Conservation (phyloP, 2,329 filamentous ascomycete genomes). For the Botryotinia convoluta region DNA sequence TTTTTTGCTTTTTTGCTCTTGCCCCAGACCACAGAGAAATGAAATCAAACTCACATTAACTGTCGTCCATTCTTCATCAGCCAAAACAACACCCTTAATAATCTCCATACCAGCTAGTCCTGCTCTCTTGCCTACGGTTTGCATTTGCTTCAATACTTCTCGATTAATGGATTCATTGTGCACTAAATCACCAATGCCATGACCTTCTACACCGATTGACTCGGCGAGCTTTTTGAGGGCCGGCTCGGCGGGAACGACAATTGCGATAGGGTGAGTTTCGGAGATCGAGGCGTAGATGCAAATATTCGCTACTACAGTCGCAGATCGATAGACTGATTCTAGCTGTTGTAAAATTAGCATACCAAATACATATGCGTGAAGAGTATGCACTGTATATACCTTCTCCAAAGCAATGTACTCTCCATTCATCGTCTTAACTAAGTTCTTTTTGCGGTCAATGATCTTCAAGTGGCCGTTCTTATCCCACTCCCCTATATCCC, state of each 20-base stretch:
- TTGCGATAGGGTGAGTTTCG: constrained; percentile 74
- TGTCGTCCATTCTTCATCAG: constrained; percentile 36
- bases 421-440: constrained; percentile 67
- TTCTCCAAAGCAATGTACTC: constrained; percentile 98
- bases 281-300: constrained; percentile 78
- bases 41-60: constrained; percentile 35
- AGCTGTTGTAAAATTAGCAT: constrained; percentile 45
- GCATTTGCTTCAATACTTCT: constrained; percentile 14
- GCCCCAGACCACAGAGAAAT: too few species aligned
- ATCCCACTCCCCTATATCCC: constrained; percentile 80
- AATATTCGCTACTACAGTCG: constrained; percentile 73
- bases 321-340: constrained; percentile 82
- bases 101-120: constrained; percentile 16
- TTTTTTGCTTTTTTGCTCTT: neutral
- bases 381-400: constrained; percentile 26
- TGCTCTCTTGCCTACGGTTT: constrained; percentile 11
- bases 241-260: constrained; percentile 58
- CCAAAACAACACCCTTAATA: constrained; percentile 26
- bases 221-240: constrained; percentile 14
- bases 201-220: neutral
- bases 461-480: constrained; percentile 80
- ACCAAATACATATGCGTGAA: constrained; percentile 16
- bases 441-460: constrained; percentile 58
- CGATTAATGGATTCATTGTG: constrained; percentile 1
- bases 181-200: constrained; percentile 13